Conservation (phyloP, 2,329 filamentous ascomycete species). For the Incumbomyces lentus region DNA sequence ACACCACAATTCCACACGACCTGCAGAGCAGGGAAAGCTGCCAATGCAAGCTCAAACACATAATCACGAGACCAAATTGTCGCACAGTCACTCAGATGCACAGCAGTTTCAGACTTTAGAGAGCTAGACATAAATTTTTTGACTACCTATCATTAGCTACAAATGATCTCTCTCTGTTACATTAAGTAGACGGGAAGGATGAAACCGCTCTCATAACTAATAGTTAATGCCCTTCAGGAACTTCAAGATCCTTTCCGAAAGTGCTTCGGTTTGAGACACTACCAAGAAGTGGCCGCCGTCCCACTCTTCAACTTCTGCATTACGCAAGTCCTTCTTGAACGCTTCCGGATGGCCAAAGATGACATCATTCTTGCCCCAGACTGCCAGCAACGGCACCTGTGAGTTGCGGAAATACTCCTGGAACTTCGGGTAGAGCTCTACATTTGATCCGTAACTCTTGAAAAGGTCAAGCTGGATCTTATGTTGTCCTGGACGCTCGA, state of each 20-base stretch:
- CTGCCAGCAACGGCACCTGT: slow-evolving; percentile 44
- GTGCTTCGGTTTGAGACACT: slow-evolving; percentile 31
- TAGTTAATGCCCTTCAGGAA: slow-evolving; percentile 23
- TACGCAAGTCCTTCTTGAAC: slow-evolving; percentile 40
- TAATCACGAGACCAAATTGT: slow-evolving; percentile 2
- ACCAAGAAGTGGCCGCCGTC: slow-evolving; percentile 49
- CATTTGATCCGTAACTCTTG: slow-evolving; percentile 47
- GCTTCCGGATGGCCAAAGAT: slow-evolving; percentile 45
- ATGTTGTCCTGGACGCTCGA: slow-evolving; percentile 40
- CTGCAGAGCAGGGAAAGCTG: neutral
- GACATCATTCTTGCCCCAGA: slow-evolving; percentile 49
- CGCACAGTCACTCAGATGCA: neutral
- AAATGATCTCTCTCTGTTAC: too few relatives aligned
- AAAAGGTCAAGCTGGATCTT: slow-evolving; percentile 49
- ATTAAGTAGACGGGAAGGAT: too few relatives aligned
- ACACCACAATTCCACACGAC: neutral
- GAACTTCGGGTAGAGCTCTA: slow-evolving; percentile 44
- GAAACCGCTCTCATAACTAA: neutral
- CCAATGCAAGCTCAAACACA: neutral
- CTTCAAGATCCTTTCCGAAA: slow-evolving; percentile 27
- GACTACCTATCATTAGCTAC: neutral
- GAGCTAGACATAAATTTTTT: neutral
- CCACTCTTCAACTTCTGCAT: slow-evolving; percentile 40
- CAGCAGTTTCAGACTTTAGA: neutral
- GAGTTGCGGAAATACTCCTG: slow-evolving; percentile 45